These are phyloP conservation scores for Sarocladium kiliense DNA, from an alignment of 2,329 filamentous ascomycete genomes.

Conservation along the genomic window DNA sequence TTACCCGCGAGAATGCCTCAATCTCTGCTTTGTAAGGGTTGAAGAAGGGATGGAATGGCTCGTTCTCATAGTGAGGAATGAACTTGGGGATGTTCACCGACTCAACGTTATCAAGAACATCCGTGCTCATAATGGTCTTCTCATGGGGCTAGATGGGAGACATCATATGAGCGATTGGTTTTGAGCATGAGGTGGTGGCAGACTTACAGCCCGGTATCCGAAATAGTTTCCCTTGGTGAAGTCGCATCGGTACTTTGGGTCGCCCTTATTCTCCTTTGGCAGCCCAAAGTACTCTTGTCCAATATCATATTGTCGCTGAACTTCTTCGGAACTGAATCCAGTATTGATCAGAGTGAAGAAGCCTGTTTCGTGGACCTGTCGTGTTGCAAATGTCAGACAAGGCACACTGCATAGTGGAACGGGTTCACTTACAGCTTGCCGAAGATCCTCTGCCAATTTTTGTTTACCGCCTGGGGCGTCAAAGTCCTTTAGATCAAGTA, in stretches of 20 bases:
- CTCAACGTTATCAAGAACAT: constrained; percentile 29
- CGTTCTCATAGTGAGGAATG: constrained; percentile 29
- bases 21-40: constrained; percentile 39
- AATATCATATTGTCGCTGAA: constrained; percentile 49
- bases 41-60: constrained; percentile 31
- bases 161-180: neutral
- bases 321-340: constrained; percentile 43
- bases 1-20: constrained; percentile 40
- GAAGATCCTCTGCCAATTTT: constrained; percentile 43
- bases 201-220: constrained; percentile 29
- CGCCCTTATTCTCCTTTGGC: constrained; percentile 37
- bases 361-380: constrained; percentile 23
- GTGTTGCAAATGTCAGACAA: neutral
- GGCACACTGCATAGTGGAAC: neutral
- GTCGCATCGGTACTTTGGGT: constrained; percentile 33
- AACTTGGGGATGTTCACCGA: constrained; percentile 52
- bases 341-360: constrained; percentile 53
- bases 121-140: constrained; percentile 4
- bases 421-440: constrained; percentile 37
- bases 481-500: constrained; percentile 44
- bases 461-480: constrained; percentile 45
- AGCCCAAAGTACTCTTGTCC: constrained; percentile 47
- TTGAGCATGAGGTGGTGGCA: neutral
- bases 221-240: constrained; percentile 42
- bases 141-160: neutral